Conservation (phyloP, 768 basidiomycete species). For the Paxillus ammoniavirescens region DNA sequence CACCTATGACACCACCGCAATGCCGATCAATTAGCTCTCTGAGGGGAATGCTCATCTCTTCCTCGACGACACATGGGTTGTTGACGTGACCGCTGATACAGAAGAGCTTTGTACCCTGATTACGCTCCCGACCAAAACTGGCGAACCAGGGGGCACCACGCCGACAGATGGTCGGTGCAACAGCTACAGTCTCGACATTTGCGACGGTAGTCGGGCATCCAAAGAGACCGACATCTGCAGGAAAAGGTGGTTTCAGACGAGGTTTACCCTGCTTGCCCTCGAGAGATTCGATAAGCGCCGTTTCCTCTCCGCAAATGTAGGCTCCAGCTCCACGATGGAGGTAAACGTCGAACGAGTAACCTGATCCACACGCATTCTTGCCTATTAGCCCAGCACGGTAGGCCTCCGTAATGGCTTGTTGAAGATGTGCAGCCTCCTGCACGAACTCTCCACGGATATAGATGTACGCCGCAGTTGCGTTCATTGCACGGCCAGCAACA, state of each 20-base stretch:
- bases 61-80: slow-evolving; percentile 96
- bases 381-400: slow-evolving; percentile 88
- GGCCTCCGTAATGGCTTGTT: slow-evolving; percentile 94
- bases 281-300: slow-evolving; percentile 92
- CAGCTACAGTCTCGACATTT: slow-evolving; percentile 97
- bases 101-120: slow-evolving; percentile 95
- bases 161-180: slow-evolving; percentile 94
- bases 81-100: slow-evolving; percentile 98
- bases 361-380: slow-evolving; percentile 86
- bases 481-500: slow-evolving; percentile 96
- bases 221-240: slow-evolving; percentile 96
- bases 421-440: slow-evolving; percentile 91
- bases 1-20: slow-evolving; percentile 90
- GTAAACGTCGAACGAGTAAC: slow-evolving; percentile 96
- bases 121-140: slow-evolving; percentile 85
- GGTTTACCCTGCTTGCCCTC: slow-evolving; percentile 99
- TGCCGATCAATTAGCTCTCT: slow-evolving; percentile 95
- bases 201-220: slow-evolving; percentile 97
- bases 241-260: slow-evolving; percentile 96
- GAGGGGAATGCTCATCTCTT: slow-evolving; percentile 98
- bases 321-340: slow-evolving; percentile 98
- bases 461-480: slow-evolving; percentile 98
- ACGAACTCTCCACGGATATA: slow-evolving; percentile 99
- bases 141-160: slow-evolving; percentile 91
- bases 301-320: slow-evolving; percentile 99